Evolutionary conservation across 805 yeast species (phyloP), one percentile per base, ranked within the genome.

Genomic region (Wickerhamiella spandovensis): DNA sequence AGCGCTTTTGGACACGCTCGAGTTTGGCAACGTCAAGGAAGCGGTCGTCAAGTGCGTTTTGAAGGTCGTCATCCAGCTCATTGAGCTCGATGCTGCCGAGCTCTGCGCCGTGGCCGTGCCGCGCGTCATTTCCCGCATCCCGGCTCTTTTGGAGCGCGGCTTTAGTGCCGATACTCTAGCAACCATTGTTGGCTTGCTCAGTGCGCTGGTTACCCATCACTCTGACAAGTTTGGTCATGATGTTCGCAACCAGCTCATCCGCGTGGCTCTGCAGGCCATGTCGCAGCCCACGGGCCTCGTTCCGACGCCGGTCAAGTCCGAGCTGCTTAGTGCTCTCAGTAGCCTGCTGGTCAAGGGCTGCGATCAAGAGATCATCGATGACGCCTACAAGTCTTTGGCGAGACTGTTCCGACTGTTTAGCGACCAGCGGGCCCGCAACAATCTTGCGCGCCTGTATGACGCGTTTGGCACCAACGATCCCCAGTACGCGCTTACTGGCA

Each of bases 21-120:
- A 70, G 1, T 75, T 77, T 57, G 62, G 66, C 1, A 71, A 75
- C 50, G 81, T 83, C 2, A 89, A 88, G 60, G 86, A 80, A 39
- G 52, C 78, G 0, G 95, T 87, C 2, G 58, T 81, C 9, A 75
- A 81, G 0, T 59, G 78, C 15, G 71, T 83, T 17, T 80, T 88
- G n/a, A 75, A 78, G 13, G 65, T 58, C 13, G 56, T 60, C 47
- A 46, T 49, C 4, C 60, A 57, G 46, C 25, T 62, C 23, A 30
- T 57, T 12, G 53, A 32, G 4, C 17, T 15, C 20, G 39, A 43
- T 1, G 50, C 53, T 6, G 10, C 22, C 6, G 20, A 43, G 10
- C 18, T 43, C 5, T 20, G 21, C 7, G 28, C 23, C 5, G n/a
- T 43, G 13, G 45, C 32, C 12, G 45, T 43, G 18, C 45, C 45